Evolutionary conservation across 208 protist genomes (phyloP).

Genomic region (Leishmania major): DNA sequence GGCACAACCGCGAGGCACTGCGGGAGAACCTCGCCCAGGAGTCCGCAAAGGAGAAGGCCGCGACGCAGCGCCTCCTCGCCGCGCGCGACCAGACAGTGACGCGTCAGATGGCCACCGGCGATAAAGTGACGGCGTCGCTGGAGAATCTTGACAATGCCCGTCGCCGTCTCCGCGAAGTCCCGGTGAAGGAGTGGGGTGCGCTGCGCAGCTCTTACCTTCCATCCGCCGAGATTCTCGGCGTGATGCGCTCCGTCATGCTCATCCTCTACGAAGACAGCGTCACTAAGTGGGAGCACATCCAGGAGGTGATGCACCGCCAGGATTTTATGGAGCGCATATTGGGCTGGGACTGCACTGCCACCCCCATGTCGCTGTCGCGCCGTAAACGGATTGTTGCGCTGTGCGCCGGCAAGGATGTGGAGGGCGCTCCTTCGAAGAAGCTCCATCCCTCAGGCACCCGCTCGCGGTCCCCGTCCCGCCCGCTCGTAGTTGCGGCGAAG

Average conservation of each 20-base stretch:
- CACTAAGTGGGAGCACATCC: constrained; percentile 54
- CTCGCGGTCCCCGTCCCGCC: constrained; percentile 5
- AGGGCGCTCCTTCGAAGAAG: constrained; percentile 22
- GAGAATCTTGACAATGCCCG: constrained; percentile 56
- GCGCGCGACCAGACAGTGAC: constrained; percentile 52
- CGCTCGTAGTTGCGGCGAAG: constrained; percentile 14
- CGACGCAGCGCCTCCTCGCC: constrained; percentile 50
- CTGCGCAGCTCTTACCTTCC: constrained; percentile 41
- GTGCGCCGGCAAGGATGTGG: constrained; percentile 29
- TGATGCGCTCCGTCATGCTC: constrained; percentile 66
- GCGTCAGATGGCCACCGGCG: constrained; percentile 43
- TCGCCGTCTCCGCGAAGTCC: constrained; percentile 35
- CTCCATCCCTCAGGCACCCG: constrained; percentile 20
- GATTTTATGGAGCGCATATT: constrained; percentile 71
- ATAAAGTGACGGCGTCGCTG: constrained; percentile 37
- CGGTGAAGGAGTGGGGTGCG: constrained; percentile 58
- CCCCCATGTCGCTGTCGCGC: constrained; percentile 57
- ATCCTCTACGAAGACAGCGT: constrained; percentile 70
- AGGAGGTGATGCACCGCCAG: constrained; percentile 50
- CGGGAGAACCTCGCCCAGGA: constrained; percentile 46
- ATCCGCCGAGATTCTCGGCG: constrained; percentile 27
- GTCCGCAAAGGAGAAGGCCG: constrained; percentile 47
- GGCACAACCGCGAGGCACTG: constrained; percentile 60
- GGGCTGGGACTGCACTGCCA: constrained; percentile 66
- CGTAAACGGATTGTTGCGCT: constrained; percentile 54